Base-by-base conservation (phyloP, 2,329 filamentous ascomycete species). In the Xylaria arbuscula region DNA sequence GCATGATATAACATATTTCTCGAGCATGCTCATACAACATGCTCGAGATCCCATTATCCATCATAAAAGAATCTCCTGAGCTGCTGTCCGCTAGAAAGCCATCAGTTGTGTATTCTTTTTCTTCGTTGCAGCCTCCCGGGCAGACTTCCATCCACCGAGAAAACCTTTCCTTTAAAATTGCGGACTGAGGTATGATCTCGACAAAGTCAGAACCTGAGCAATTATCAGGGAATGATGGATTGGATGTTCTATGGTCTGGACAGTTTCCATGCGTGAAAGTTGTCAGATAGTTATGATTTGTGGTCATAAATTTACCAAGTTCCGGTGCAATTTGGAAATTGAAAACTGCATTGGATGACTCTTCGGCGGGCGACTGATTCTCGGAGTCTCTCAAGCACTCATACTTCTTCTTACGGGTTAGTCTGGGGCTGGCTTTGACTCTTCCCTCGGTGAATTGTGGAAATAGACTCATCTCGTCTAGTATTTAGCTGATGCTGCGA, bases 121-220 rank as follows among this genome's bases (percentile, higher is more conserved):
- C 48, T 54, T 58, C 47, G 13, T 63, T 67, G 19, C 64, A 67
- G 10, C 45, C 59, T 2, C 53, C 64, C 36, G 22, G 36, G 47
- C 64, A 67, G 4, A 58, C 59, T 22, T 58, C 10, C n/a, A 67
- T 45, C 53, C 34, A 34, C 13, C 19, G 38, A 42, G 38, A 42
- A 17, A 42, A 13, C 1, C 17, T 42, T 13, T 42, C 17, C 6
- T 42, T 5, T 10, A 17, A 13, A 15, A 1, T 19, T 2, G 19
- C 1, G 3, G 22, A 38, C 2, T 15, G 32, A 36, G 51, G 8
- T 24, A 32, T 51, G 51, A 54, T 54, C 1, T 11, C 6, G 19
- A 54, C 9, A 11, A 19, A 38, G 8, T 8, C 8, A 54, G 51
- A 36, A 38, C 28, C n/a, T 0, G 32, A 54, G 13, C 51, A 51